A percentile compares a stretch with the other conserved stretches of the same genome.
Evolutionary conservation across 2,329 filamentous ascomycete species (phyloP).

Genomic region (Cylindrodendrum hubeiense): DNA sequence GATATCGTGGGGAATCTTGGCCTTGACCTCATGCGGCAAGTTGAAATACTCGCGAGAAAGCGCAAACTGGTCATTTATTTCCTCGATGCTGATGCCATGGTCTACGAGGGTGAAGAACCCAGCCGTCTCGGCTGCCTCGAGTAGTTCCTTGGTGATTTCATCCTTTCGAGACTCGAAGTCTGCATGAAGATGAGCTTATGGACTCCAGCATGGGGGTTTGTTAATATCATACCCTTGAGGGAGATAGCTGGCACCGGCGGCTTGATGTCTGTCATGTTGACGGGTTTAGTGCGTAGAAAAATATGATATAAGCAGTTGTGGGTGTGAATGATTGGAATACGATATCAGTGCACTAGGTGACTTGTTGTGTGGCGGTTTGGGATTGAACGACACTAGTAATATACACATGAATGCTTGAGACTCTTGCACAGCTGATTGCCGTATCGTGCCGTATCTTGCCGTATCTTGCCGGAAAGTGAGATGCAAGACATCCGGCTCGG

Average conservation of each 20-base stretch:
- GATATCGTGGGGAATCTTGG: slow-evolving; percentile 58
- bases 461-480: no score
- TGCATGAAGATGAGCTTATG: background rate
- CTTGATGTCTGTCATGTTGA: background rate
- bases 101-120: slow-evolving; percentile 63
- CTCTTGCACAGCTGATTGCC: no score
- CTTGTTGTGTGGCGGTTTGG: no score
- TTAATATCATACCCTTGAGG: slow-evolving; percentile 13
- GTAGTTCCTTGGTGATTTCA: slow-evolving; percentile 60
- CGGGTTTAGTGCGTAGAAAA: background rate
- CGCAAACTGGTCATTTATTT: slow-evolving; percentile 42
- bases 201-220: background rate
- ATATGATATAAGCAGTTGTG: background rate
- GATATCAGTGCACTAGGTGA: no score
- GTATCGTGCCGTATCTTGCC: no score
- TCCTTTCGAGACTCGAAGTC: slow-evolving; percentile 61
- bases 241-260: slow-evolving; percentile 23
- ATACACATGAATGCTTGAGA: no score
- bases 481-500: no score
- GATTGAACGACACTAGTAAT: no score
- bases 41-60: slow-evolving; percentile 57
- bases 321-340: background rate
- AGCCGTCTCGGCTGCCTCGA: slow-evolving; percentile 62
- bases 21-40: slow-evolving; percentile 58
- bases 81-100: slow-evolving; percentile 48